phyloP scores from a whole-genome alignment of 371 early-diverging fungal species.

The Mucor lusitanicus region DNA sequence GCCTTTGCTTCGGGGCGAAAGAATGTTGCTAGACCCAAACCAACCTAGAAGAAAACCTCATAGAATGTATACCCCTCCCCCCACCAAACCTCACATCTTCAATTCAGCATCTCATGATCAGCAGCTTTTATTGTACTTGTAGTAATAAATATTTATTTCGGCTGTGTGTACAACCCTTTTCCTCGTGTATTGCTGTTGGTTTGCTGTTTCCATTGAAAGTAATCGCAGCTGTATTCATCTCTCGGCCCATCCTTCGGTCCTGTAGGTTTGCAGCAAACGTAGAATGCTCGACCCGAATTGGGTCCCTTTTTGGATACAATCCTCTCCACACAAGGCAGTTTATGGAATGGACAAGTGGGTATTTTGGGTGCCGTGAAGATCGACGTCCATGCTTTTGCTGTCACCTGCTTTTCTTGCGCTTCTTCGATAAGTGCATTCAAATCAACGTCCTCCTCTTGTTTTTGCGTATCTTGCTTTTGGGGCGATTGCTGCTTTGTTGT shows the following conservation, averaged over 20 bases:
- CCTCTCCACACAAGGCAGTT: constrained; percentile 64
- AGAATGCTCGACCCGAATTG: constrained; percentile 75
- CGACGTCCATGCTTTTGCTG: constrained; percentile 51
- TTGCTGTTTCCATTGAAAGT: constrained; percentile 53
- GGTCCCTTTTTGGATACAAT: constrained; percentile 72
- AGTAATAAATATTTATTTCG: background rate
- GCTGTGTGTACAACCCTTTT: background rate
- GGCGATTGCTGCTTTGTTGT: background rate
- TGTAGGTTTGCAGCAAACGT: constrained; percentile 63
- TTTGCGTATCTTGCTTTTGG: background rate
- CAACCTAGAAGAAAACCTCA: background rate
- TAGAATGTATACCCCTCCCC: constrained; percentile 5
- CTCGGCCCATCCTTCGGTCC: constrained; percentile 38
- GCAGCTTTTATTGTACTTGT: background rate
- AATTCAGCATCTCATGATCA: background rate
- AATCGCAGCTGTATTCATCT: constrained; percentile 53
- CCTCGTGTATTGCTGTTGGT: background rate
- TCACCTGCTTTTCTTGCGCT: constrained; percentile 2
- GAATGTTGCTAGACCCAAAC: constrained; percentile 20
- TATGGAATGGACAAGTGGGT: constrained; percentile 68
- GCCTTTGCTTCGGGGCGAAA: constrained; percentile 30
- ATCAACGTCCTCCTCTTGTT: background rate
- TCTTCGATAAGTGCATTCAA: background rate
- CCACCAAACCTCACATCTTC: background rate
- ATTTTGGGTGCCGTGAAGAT: constrained; percentile 51